Evolutionary conservation across 352 stramenopile genomes (phyloP), one percentile per base, ranked within the genome.

Genomic region (Globisporangium emineosum): DNA sequence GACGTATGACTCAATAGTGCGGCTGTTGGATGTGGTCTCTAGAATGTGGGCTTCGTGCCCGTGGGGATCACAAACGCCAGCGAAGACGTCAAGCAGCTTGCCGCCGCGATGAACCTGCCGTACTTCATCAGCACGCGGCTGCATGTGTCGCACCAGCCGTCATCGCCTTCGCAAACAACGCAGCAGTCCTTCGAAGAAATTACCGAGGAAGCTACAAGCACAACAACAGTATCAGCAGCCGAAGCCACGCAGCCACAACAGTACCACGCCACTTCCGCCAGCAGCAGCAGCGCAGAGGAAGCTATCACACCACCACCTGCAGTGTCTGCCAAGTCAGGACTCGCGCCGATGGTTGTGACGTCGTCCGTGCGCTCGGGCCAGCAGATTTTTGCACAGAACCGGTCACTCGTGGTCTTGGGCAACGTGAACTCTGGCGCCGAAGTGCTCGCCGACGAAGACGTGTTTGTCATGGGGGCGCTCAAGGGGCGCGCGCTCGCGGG

Each of bases 361-460:
- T 64, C 76, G 29, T 88, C 75, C 29, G 86, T 97, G 30, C 89
- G 89, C 32, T 95, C 87, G 6, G 89, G 89, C n/a, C 87, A 97
- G 70, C 89, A 97, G 69, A 79, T 96, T 54, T 93, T 88, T 37
- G 89, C 89, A 21, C 86, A 94, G 55, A 88, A 86, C 52, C 77
- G 81, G 23, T 90, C 86, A 49, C 74, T 97, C 27, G 76, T 97
- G 29, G 80, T 97, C 49, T 58, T 97, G 29, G 89, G 89, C 55
- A 92, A 82, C 60, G 89, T 97, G 19, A 94, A 81, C 70, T 97
- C 89, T 0, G 89, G 89, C 23, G 89, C 87, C 32, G 89, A 97
- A 71, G 89, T 97, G 57, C 76, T 96, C 62, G 84, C 89, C 29
- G 89, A 97, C 56, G 85, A 82, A 27, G 87, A 96, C 68, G 90